These are phyloP conservation scores for Auxenochlorella pyrenoidosa DNA, from an alignment of 139 green algal genomes.

Conservation along the genomic window DNA sequence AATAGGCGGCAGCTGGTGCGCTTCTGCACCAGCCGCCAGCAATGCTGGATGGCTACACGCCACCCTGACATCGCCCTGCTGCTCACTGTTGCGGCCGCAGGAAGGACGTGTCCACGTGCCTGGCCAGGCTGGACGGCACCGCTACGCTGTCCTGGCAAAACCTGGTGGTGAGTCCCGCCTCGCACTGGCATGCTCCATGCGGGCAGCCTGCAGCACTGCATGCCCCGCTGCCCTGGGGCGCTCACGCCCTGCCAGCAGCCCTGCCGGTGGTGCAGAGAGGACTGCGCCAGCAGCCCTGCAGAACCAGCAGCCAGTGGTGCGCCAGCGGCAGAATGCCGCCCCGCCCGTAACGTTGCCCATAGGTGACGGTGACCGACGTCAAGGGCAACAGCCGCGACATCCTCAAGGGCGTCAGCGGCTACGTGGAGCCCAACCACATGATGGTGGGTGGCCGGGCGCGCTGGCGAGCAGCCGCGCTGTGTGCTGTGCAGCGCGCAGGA, in stretches of 20 bases:
- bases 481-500: too few species aligned
- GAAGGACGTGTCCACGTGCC: slow-evolving; percentile 6
- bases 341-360: too few species aligned
- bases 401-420: slow-evolving; percentile 40
- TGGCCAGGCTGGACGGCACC: slow-evolving; percentile 2
- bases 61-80: neutral
- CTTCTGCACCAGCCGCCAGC: too few species aligned
- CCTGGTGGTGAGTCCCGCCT: slow-evolving; percentile 4
- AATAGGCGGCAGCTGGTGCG: too few species aligned
- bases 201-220: too few species aligned
- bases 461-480: neutral
- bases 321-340: too few species aligned
- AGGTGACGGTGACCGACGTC: slow-evolving; percentile 12
- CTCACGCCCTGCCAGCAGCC: too few species aligned
- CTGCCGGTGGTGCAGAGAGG: too few species aligned
- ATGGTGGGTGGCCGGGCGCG: neutral
- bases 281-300: too few species aligned
- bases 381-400: slow-evolving; percentile 42
- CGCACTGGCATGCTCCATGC: too few species aligned
- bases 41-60: neutral
- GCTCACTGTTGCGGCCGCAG: neutral
- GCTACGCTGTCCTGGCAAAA: slow-evolving; percentile 4
- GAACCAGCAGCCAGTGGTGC: too few species aligned
- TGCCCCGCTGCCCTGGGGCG: too few species aligned
- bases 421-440: slow-evolving; percentile 48